Evolutionary conservation across 768 basidiomycete species (phyloP).

Genomic region (Lactifluus volemus): DNA sequence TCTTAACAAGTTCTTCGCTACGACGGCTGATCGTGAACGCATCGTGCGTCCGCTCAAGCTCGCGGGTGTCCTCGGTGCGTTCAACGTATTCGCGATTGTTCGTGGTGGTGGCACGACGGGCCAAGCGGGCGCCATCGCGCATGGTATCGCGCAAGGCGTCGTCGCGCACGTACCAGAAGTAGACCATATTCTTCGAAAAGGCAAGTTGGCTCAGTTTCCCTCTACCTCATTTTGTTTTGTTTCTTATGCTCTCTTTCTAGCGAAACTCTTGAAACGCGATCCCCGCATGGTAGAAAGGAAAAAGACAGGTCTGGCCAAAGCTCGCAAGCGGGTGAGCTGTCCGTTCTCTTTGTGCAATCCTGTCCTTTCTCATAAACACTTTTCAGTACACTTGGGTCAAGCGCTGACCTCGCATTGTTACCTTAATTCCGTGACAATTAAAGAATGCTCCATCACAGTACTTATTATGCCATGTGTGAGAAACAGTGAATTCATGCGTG

Average conservation of each 20-base stretch:
- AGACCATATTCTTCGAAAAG: conserved; percentile 57
- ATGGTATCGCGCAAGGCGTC: conserved; percentile 69
- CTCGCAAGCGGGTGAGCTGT: conserved; percentile 72
- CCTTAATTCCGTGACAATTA: neutral
- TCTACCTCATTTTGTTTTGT: neutral
- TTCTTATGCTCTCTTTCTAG: conserved; percentile 33
- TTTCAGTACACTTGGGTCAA: conserved; percentile 91
- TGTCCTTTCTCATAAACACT: conserved; percentile 12
- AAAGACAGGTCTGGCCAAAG: conserved; percentile 89
- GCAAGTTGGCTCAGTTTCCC: conserved; percentile 33
- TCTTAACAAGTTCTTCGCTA: conserved; percentile 68
- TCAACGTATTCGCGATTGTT: conserved; percentile 53
- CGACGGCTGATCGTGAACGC: conserved; percentile 68
- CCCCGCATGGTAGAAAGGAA: conserved; percentile 98
- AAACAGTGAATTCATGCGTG: neutral
- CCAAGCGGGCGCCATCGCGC: conserved; percentile 80
- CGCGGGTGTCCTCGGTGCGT: conserved; percentile 76
- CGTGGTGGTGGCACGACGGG: conserved; percentile 87
- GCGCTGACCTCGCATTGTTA: conserved; percentile 41
- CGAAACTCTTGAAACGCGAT: conserved; percentile 81
- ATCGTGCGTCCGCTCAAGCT: conserved; percentile 79
- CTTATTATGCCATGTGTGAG: neutral
- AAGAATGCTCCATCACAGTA: neutral
- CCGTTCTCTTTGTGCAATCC: conserved; percentile 2
- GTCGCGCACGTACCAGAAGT: conserved; percentile 62